These are phyloP conservation scores for Buxus sempervirens DNA, from an alignment of 164 flowering plant genomes.

Conservation along the genomic window DNA sequence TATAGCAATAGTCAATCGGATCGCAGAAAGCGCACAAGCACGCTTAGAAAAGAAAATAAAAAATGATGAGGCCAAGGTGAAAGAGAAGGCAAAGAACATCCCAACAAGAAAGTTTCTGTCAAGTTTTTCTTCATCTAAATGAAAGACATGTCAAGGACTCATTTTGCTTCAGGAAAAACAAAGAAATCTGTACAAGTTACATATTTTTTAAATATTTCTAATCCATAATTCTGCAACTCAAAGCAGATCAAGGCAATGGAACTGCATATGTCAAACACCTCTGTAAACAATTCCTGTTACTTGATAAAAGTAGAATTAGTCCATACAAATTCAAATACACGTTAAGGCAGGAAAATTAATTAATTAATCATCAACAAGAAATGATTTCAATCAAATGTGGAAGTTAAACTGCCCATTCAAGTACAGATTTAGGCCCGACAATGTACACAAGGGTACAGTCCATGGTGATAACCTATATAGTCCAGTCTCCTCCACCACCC, in stretches of 20 bases:
- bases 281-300: background rate
- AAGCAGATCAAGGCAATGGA: conserved; percentile 2
- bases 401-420: conserved; percentile 1
- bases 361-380: background rate
- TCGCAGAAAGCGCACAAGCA: conserved; percentile 51
- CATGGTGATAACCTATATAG: background rate
- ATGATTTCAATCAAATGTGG: background rate
- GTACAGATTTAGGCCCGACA: background rate
- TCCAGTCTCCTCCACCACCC: too few species aligned
- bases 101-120: conserved; percentile 35
- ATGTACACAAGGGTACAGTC: conserved; percentile 16
- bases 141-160: background rate
- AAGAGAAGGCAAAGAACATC: conserved; percentile 55
- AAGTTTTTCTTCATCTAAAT: conserved; percentile 51
- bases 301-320: background rate
- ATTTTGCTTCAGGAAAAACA: background rate
- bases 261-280: background rate
- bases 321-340: too few species aligned
- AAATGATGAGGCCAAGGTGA: conserved; percentile 44
- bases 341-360: background rate
- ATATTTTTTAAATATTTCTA: background rate
- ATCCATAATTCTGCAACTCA: background rate
- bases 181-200: background rate
- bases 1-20: conserved; percentile 47
- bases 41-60: conserved; percentile 52